Conservation (phyloP, 495 filamentous ascomycete genomes). For the Daldinia grandis region DNA sequence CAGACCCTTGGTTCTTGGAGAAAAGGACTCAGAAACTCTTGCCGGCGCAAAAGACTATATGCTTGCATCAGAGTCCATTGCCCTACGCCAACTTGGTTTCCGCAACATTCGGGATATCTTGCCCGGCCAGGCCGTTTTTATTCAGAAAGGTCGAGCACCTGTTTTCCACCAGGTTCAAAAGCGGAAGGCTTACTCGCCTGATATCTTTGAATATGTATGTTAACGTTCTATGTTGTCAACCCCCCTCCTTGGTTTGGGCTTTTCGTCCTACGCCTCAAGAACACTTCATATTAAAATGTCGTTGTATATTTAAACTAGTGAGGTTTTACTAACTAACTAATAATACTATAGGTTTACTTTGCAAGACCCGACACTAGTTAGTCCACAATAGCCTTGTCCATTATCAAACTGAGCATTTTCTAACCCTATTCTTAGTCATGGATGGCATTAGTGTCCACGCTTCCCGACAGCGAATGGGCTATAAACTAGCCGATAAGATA, state of each 20-base stretch:
- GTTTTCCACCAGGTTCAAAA: constrained; percentile 79
- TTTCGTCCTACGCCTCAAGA: not conserved
- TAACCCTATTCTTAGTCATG: constrained; percentile 6
- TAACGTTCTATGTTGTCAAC: not conserved
- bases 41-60: constrained; percentile 86
- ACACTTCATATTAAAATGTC: not conserved
- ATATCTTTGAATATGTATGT: constrained; percentile 84
- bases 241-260: not conserved
- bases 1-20: constrained; percentile 85
- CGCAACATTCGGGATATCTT: constrained; percentile 80
- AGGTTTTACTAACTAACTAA: not conserved
- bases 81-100: constrained; percentile 88
- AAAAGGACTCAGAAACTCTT: constrained; percentile 68
- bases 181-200: constrained; percentile 80
- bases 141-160: constrained; percentile 82
- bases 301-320: not conserved
- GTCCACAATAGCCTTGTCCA: not conserved
- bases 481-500: constrained; percentile 83
- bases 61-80: constrained; percentile 97
- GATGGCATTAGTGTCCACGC: constrained; percentile 90
- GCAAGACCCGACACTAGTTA: constrained; percentile 80
- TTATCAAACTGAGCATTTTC: not conserved
- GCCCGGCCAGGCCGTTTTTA: constrained; percentile 93
- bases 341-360: constrained; percentile 63
- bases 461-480: constrained; percentile 91